Evolutionary conservation across 495 filamentous ascomycete species (phyloP).

Genomic region (Penicillium cataractarum): DNA sequence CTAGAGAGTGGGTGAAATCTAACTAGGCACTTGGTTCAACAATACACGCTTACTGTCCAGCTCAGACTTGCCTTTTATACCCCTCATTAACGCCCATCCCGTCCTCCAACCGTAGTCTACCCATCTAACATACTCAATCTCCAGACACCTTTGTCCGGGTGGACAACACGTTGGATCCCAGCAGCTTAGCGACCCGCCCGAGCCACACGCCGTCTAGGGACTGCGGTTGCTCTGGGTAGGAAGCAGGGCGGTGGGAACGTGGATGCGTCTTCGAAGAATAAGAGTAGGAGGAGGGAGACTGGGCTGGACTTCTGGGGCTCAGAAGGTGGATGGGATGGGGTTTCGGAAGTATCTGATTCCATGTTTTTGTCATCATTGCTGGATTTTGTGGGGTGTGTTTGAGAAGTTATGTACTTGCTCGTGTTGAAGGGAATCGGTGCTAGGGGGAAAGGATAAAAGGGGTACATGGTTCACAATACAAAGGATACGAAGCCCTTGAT

Average conservation of each 20-base stretch:
- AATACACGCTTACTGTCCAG: slow-evolving; percentile 20
- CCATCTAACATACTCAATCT: slow-evolving; percentile 1
- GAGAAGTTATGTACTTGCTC: neutral
- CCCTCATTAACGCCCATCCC: slow-evolving; percentile 37
- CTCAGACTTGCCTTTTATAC: slow-evolving; percentile 60
- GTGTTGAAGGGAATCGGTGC: neutral
- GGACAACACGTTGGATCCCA: neutral
- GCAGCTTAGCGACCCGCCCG: neutral
- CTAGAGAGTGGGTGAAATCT: too few relatives aligned
- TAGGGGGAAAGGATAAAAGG: neutral
- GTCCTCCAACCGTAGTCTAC: slow-evolving; percentile 10
- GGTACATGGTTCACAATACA: neutral
- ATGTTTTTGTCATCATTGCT: slow-evolving; percentile 51
- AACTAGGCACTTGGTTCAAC: too few relatives aligned
- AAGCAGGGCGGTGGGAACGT: neutral
- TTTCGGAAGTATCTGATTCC: slow-evolving; percentile 59
- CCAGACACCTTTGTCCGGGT: neutral
- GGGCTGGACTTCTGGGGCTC: slow-evolving; percentile 11
- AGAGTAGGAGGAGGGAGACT: neutral
- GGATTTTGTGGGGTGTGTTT: slow-evolving; percentile 17
- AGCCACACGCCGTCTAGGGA: slow-evolving; percentile 28
- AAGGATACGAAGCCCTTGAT: neutral
- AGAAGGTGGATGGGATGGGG: slow-evolving; percentile 14
- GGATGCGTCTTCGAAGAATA: slow-evolving; percentile 3
- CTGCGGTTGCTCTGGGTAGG: slow-evolving; percentile 35